Evolutionary conservation across 139 green algal species (phyloP).

Genomic region (Asterochloris erici): DNA sequence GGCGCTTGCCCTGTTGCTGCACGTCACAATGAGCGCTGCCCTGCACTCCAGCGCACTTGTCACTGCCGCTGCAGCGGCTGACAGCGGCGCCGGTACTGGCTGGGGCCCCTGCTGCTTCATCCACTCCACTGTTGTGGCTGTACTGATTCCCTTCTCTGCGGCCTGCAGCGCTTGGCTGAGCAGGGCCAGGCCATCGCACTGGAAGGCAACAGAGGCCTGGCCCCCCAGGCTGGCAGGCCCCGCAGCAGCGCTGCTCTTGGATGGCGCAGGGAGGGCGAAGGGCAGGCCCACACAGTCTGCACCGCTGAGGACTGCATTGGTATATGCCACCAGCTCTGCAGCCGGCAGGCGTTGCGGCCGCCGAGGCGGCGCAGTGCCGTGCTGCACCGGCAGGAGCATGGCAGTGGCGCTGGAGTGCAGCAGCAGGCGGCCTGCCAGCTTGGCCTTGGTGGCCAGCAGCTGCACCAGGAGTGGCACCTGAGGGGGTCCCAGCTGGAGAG

Average conservation of each 20-base stretch:
- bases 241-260: too few relatives aligned
- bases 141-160: not conserved
- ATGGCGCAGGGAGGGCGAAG: not conserved
- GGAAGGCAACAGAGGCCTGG: too few relatives aligned
- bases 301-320: constrained; percentile 7
- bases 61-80: constrained; percentile 10
- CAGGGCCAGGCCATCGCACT: too few relatives aligned
- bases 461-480: constrained; percentile 8
- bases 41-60: not conserved
- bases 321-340: constrained; percentile 2
- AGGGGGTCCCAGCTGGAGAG: not conserved
- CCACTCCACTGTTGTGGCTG: not conserved
- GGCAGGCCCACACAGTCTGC: not conserved
- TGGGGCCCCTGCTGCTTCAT: constrained; percentile 11
- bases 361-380: not conserved
- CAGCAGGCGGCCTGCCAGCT: constrained; percentile 7
- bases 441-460: constrained; percentile 9
- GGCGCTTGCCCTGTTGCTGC: not conserved
- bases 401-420: not conserved
- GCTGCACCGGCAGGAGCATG: not conserved
- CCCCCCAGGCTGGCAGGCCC: too few relatives aligned
- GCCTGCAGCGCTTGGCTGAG: not conserved
- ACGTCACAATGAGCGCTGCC: constrained; percentile 3
- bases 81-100: not conserved
- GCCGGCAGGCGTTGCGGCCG: not conserved